A percentile compares a stretch with the other conserved stretches of the same genome.
Conservation (phyloP, 257 asterid genomes). For the Orobanche coerulescens region DNA sequence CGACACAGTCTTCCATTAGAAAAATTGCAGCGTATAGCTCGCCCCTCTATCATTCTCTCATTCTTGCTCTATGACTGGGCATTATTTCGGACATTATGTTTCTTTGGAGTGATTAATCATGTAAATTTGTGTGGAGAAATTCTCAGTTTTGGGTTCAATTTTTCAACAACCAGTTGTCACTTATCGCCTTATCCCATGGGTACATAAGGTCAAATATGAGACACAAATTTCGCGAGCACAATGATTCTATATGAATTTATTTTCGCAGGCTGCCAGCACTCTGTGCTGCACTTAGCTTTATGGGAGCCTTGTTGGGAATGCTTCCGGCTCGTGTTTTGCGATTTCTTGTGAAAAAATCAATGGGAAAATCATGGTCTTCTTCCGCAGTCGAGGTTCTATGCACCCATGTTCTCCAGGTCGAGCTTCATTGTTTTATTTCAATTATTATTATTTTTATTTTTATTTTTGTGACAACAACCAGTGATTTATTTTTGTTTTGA, state of each 20-base stretch:
- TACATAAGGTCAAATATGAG: not conserved
- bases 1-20: slow-evolving; percentile 52
- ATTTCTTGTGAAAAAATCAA: slow-evolving; percentile 39
- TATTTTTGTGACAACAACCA: too few relatives aligned
- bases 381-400: slow-evolving; percentile 53
- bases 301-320: slow-evolving; percentile 55
- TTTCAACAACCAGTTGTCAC: not conserved
- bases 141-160: not conserved
- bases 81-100: not conserved
- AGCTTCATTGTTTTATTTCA: too few relatives aligned
- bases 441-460: too few relatives aligned
- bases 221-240: not conserved
- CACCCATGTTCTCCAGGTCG: slow-evolving; percentile 63
- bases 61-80: not conserved
- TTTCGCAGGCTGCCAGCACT: slow-evolving; percentile 44
- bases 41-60: not conserved
- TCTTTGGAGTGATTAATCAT: not conserved
- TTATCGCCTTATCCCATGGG: not conserved
- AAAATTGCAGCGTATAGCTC: slow-evolving; percentile 45
- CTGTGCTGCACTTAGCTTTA: slow-evolving; percentile 41
- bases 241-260: slow-evolving; percentile 7
- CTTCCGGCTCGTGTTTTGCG: slow-evolving; percentile 44
- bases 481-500: too few relatives aligned
- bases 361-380: slow-evolving; percentile 70
- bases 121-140: not conserved